These are phyloP conservation scores for Mycogone perniciosa DNA, from an alignment of 2,329 filamentous ascomycete species.

Conservation along the genomic window DNA sequence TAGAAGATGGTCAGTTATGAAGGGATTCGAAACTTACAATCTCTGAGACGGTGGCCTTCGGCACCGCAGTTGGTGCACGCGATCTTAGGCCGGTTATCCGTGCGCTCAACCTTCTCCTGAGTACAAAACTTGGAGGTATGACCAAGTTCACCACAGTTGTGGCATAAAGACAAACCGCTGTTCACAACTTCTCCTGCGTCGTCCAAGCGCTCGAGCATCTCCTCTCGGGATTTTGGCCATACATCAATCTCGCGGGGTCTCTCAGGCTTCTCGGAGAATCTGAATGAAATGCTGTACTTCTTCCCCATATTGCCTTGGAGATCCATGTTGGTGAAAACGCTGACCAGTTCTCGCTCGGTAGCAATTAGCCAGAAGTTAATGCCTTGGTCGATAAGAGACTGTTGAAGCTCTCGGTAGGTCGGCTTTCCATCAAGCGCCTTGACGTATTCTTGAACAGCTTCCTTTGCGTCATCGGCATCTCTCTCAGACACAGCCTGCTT, in stretches of 20 bases:
- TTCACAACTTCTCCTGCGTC: constrained; percentile 60
- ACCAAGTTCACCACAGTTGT: constrained; percentile 58
- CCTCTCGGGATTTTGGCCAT: constrained; percentile 53
- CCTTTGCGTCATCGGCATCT: constrained; percentile 59
- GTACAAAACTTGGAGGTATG: constrained; percentile 56
- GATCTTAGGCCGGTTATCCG: constrained; percentile 37
- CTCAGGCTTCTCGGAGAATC: constrained; percentile 50
- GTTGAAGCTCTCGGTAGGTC: constrained; percentile 56
- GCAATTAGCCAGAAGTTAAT: constrained; percentile 58
- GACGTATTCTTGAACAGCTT: constrained; percentile 52
- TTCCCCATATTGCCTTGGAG: constrained; percentile 61
- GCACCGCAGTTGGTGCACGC: constrained; percentile 60
- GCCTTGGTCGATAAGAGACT: constrained; percentile 47
- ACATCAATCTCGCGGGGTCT: constrained; percentile 52
- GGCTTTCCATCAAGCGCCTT: constrained; percentile 49
- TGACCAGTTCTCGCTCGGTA: constrained; percentile 48
- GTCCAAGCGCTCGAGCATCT: constrained; percentile 58
- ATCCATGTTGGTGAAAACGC: constrained; percentile 64
- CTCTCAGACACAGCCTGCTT: constrained; percentile 43
- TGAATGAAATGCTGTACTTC: constrained; percentile 58
- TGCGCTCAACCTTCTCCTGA: constrained; percentile 47
- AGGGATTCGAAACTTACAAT: constrained; percentile 47
- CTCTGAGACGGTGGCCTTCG: constrained; percentile 59
- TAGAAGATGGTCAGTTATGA: constrained; percentile 4
- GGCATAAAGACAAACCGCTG: constrained; percentile 53